Conservation (phyloP, 257 asterid genomes). For the Penstemon eatonii region DNA sequence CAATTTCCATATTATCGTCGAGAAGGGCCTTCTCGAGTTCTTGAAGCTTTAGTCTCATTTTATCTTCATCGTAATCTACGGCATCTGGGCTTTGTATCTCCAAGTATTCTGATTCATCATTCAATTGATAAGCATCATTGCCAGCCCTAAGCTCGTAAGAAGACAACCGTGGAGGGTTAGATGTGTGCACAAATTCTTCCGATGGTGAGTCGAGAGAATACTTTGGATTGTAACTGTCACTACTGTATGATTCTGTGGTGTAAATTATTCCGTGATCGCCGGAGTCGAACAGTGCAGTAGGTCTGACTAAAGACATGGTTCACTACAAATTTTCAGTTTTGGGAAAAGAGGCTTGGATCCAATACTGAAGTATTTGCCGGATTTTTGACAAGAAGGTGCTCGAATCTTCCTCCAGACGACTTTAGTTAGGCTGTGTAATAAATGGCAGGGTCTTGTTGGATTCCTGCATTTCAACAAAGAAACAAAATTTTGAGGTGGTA, state of each 20-base stretch:
- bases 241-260: slow-evolving; percentile 55
- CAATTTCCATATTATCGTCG: slow-evolving; percentile 66
- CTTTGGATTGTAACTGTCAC: slow-evolving; percentile 50
- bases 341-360: not conserved
- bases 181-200: slow-evolving; percentile 40
- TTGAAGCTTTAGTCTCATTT: slow-evolving; percentile 66
- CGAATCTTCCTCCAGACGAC: slow-evolving; percentile 19
- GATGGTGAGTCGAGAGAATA: slow-evolving; percentile 66
- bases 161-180: slow-evolving; percentile 33
- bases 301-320: slow-evolving; percentile 70
- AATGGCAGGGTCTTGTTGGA: slow-evolving; percentile 10
- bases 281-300: slow-evolving; percentile 51
- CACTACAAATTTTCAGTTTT: slow-evolving; percentile 16
- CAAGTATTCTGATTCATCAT: slow-evolving; percentile 41
- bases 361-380: not conserved
- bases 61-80: slow-evolving; percentile 50
- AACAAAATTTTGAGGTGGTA: not conserved
- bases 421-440: not conserved
- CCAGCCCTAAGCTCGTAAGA: slow-evolving; percentile 30
- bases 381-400: slow-evolving; percentile 4
- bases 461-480: slow-evolving; percentile 21
- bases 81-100: slow-evolving; percentile 43
- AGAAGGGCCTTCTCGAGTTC: slow-evolving; percentile 87
- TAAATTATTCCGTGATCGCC: slow-evolving; percentile 43
- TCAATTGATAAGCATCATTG: slow-evolving; percentile 28